Percentiles rank a stretch among this genome's conserved stretches.
phyloP scores from a whole-genome alignment of 169 alveolate species.

The Perkinsus marinus region DNA sequence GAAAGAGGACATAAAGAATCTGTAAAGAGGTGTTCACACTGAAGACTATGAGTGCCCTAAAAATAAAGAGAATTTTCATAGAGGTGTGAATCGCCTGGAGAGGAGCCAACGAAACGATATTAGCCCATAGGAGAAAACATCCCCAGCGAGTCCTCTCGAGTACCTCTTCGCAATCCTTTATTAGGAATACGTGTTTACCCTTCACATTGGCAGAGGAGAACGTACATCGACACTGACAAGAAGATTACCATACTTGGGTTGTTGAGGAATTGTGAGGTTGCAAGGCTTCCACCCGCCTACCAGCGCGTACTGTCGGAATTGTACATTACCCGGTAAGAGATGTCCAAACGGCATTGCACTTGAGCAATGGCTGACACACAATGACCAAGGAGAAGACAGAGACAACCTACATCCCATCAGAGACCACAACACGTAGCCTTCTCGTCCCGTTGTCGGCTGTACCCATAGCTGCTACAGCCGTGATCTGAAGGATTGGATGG shows the following conservation, averaged over 20 bases:
- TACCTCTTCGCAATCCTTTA: neutral
- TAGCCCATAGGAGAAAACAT: too few species aligned
- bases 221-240: neutral
- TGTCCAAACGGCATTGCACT: neutral
- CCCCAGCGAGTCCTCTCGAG: neutral
- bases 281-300: neutral
- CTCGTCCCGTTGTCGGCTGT: neutral
- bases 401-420: neutral
- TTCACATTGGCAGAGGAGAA: neutral
- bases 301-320: neutral
- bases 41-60: neutral
- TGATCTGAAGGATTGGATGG: neutral
- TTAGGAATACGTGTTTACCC: neutral
- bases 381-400: too few species aligned
- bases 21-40: neutral
- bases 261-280: too few species aligned
- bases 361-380: neutral
- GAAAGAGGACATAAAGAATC: neutral
- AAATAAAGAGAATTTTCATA: neutral
- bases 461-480: neutral
- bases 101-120: too few species aligned
- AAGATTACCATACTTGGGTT: too few species aligned
- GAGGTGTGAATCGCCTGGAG: neutral
- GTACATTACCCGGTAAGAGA: neutral
- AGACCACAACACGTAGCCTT: neutral